These are phyloP conservation scores for Ophiostoma piceae DNA, from an alignment of 2,329 filamentous ascomycete species.

Conservation along the genomic window DNA sequence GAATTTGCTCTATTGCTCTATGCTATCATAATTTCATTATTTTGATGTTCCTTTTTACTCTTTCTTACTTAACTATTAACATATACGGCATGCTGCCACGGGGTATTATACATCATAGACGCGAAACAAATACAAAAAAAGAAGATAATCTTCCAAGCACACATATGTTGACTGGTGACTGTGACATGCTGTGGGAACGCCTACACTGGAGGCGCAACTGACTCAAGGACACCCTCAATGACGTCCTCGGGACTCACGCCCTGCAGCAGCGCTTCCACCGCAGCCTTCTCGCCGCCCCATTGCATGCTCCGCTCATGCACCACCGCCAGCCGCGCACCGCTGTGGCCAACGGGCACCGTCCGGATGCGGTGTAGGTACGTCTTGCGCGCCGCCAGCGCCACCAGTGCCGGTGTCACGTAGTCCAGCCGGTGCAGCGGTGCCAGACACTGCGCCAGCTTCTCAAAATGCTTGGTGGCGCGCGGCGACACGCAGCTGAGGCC, in stretches of 20 bases:
- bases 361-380: constrained; percentile 80
- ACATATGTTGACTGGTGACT: no score
- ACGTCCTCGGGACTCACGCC: constrained; percentile 57
- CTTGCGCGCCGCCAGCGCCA: constrained; percentile 76
- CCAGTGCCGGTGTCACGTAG: constrained; percentile 78
- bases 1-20: constrained; percentile 11
- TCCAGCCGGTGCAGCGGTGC: constrained; percentile 75
- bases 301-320: constrained; percentile 82
- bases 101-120: constrained; percentile 10
- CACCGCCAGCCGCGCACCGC: neutral
- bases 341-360: constrained; percentile 53
- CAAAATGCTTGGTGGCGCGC: constrained; percentile 71
- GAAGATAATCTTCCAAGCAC: neutral
- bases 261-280: constrained; percentile 62
- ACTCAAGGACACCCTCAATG: constrained; percentile 57
- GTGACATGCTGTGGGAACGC: neutral
- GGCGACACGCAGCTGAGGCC: constrained; percentile 62
- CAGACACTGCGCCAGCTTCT: constrained; percentile 63
- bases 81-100: neutral
- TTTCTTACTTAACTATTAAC: neutral
- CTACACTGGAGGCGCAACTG: constrained; percentile 49
- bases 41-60: neutral
- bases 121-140: neutral
- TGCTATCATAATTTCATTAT: constrained; percentile 2
- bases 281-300: constrained; percentile 76